A percentile compares a stretch with the other conserved stretches of the same genome.
Conservation (phyloP, 2,329 filamentous ascomycete species). For the Colletotrichum musae region DNA sequence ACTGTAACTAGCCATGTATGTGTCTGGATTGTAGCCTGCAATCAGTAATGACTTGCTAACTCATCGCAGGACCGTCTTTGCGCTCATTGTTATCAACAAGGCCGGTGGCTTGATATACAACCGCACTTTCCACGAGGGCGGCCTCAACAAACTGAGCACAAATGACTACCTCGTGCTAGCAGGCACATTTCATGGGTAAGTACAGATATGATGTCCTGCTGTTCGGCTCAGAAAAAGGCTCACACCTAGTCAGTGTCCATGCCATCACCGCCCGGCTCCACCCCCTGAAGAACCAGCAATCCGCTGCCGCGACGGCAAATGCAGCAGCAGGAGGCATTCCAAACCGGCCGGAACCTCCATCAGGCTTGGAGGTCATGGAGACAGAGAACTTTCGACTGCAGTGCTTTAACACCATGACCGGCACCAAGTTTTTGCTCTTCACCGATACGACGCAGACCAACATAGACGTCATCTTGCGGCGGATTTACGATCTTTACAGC, state of each 20-base stretch:
- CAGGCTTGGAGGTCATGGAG: constrained; percentile 93
- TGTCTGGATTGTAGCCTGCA: background rate
- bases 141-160: constrained; percentile 87
- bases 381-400: constrained; percentile 94
- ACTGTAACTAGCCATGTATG: constrained; percentile 19
- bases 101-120: constrained; percentile 97
- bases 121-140: constrained; percentile 89
- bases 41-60: constrained; percentile 19
- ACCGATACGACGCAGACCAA: constrained; percentile 91
- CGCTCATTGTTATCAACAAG: constrained; percentile 98
- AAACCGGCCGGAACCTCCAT: constrained; percentile 73
- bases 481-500: constrained; percentile 93
- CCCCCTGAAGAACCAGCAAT: constrained; percentile 62
- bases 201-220: constrained; percentile 40
- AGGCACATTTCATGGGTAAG: constrained; percentile 94
- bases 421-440: constrained; percentile 95
- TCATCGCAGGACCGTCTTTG: constrained; percentile 85
- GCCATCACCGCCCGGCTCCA: constrained; percentile 77
- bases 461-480: constrained; percentile 85
- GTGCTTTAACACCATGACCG: constrained; percentile 95
- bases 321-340: constrained; percentile 50
- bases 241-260: constrained; percentile 68
- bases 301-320: constrained; percentile 52
- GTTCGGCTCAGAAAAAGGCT: constrained; percentile 27
- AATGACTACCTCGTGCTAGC: constrained; percentile 98